Percentiles rank a stretch among this genome's conserved stretches.
Evolutionary conservation across 176 grass and related monocot species (phyloP).

Genomic region (Musa beccarii): DNA sequence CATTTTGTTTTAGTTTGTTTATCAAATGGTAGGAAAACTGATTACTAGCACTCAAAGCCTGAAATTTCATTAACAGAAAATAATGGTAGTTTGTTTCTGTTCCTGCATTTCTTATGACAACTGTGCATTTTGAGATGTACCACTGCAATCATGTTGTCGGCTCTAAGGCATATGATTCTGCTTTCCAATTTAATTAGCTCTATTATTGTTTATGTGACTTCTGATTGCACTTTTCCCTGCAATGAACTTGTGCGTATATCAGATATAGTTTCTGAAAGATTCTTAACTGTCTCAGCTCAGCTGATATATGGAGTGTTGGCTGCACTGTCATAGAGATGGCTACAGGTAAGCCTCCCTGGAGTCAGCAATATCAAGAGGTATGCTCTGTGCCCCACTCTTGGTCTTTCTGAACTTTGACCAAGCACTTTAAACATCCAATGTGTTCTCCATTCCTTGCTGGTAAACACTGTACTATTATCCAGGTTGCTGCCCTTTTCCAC

Average conservation of each 20-base stretch:
- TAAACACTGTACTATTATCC: conserved; percentile 18
- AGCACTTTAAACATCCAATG: neutral
- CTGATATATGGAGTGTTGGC: conserved; percentile 99
- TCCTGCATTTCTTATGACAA: neutral
- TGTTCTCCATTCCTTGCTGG: neutral
- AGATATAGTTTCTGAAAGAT: neutral
- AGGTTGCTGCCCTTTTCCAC: conserved; percentile 96
- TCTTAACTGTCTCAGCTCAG: conserved; percentile 57
- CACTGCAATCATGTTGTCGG: too few relatives aligned
- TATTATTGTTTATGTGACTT: conserved; percentile 4
- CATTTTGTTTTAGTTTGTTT: too few relatives aligned
- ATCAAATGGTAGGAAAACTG: too few relatives aligned
- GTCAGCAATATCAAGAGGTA: conserved; percentile 95
- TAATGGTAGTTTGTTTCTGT: too few relatives aligned
- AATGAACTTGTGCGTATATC: neutral
- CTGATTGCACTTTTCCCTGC: neutral
- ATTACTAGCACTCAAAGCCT: too few relatives aligned
- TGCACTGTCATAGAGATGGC: conserved; percentile 99
- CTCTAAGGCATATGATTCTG: neutral
- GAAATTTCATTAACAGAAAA: too few relatives aligned
- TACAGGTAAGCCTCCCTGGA: conserved; percentile 97
- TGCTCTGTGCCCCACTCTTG: neutral
- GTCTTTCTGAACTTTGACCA: neutral
- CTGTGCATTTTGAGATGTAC: neutral
- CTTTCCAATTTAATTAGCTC: neutral